Evolutionary conservation across 441 rosid species (phyloP).

Genomic region (Daphne laureola): DNA sequence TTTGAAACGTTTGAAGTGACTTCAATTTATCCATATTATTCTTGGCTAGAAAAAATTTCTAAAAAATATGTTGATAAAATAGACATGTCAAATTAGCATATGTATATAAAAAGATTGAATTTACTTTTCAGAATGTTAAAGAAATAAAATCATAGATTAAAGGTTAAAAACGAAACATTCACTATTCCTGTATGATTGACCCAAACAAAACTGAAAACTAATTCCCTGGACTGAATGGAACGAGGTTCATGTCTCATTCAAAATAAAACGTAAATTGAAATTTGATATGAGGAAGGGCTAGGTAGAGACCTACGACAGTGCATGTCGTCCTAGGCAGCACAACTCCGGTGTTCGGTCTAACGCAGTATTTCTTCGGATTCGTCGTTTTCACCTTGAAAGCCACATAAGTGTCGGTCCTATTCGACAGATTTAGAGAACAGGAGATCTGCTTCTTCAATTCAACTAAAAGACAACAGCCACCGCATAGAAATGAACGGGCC

Average conservation of each 20-base stretch:
- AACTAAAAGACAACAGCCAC: constrained; percentile 26
- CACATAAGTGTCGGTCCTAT: constrained; percentile 57
- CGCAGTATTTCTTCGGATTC: constrained; percentile 79
- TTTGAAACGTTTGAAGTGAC: no score
- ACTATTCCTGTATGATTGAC: no score
- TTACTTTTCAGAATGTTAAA: no score
- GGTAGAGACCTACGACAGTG: constrained; percentile 49
- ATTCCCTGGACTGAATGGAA: no score
- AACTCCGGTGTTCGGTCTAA: constrained; percentile 74
- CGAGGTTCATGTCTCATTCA: not conserved
- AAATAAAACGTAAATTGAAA: not conserved
- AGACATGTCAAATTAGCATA: no score
- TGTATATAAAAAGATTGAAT: no score
- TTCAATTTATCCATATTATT: no score
- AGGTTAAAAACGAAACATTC: no score
- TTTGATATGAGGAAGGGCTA: constrained; percentile 3
- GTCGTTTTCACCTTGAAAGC: constrained; percentile 89
- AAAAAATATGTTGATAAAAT: no score
- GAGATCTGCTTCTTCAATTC: constrained; percentile 85
- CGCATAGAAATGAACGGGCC: constrained; percentile 1
- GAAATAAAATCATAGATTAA: no score
- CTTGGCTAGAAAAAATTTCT: no score
- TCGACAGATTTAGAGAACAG: constrained; percentile 54
- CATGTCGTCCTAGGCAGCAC: constrained; percentile 60
- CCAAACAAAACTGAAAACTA: no score